Evolutionary conservation across 78 protist species (phyloP).

Genomic region (Dictyostelium discoideum): DNA sequence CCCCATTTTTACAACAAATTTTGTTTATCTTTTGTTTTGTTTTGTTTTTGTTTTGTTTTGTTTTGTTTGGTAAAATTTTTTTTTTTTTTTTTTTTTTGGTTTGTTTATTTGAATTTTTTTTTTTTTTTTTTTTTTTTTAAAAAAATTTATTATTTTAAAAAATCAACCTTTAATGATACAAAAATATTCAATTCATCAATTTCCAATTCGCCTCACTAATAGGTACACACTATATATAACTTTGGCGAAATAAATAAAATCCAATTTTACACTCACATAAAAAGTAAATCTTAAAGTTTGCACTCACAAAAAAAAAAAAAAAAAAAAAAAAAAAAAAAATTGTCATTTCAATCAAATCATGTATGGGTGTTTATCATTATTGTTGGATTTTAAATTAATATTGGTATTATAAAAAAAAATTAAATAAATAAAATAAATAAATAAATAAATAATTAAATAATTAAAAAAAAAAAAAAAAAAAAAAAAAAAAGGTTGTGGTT

Average conservation of each 20-base stretch:
- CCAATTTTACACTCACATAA: background rate
- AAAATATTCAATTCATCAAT: background rate
- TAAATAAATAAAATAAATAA: background rate
- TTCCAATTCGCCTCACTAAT: background rate
- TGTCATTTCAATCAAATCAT: background rate
- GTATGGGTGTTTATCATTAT: background rate
- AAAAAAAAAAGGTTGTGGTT: no score
- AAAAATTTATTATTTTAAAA: no score
- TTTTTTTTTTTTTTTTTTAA: no score
- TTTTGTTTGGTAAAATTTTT: no score
- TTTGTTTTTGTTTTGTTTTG: no score
- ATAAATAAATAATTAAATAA: no score
- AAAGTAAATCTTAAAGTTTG: background rate
- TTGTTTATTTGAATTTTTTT: no score
- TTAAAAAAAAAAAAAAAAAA: no score
- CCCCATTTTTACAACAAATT: background rate
- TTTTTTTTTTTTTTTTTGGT: no score
- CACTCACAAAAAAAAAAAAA: background rate
- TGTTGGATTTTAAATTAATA: background rate
- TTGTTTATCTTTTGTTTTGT: no score
- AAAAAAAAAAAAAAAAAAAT: no score
- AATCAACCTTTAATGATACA: background rate
- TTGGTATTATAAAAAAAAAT: background rate
- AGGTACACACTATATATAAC: background rate
- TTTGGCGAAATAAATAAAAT: background rate